Evolutionary conservation across 73 alveolate genomes (phyloP).

Genomic region (Paramecium biaurelia): DNA sequence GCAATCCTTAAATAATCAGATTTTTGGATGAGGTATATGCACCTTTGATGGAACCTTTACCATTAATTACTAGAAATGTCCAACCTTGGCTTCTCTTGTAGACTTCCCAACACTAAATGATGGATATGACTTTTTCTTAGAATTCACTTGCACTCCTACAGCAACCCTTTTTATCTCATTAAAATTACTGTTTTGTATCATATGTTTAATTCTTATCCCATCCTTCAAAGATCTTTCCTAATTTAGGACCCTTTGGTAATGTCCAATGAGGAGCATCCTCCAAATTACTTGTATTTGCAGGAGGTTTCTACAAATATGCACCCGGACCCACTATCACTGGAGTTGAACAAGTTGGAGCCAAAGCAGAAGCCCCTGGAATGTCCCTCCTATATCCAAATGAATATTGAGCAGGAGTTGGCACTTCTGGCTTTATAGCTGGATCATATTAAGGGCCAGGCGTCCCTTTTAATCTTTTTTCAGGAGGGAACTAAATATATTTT

Average conservation of each 20-base stretch:
- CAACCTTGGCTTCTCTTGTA: conserved; percentile 72
- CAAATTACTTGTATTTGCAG: conserved; percentile 72
- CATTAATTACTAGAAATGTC: conserved; percentile 75
- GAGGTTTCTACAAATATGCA: conserved; percentile 75
- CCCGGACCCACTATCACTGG: conserved; percentile 86
- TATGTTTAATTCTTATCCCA: conserved; percentile 75
- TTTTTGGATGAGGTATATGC: conserved; percentile 69
- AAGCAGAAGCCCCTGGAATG: conserved; percentile 69
- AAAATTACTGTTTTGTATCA: conserved; percentile 68
- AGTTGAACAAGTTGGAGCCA: conserved; percentile 75
- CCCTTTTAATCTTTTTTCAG: conserved; percentile 69
- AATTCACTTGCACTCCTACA: conserved; percentile 70
- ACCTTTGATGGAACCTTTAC: conserved; percentile 71
- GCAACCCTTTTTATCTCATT: conserved; percentile 50
- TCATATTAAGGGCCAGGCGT: conserved; percentile 87
- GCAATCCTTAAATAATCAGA: conserved; percentile 5
- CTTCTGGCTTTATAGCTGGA: conserved; percentile 75
- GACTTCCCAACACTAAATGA: conserved; percentile 73
- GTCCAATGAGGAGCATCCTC: conserved; percentile 79
- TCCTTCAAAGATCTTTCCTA: conserved; percentile 69
- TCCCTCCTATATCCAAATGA: conserved; percentile 81
- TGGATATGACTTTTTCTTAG: conserved; percentile 74
- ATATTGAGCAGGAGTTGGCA: conserved; percentile 66
- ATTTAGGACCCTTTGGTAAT: conserved; percentile 71
- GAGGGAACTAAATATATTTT: conserved; percentile 50